A percentile compares a stretch with the other conserved stretches of the same genome.
phyloP scores from a whole-genome alignment of 1,284 basidiomycete genomes.

The Fomitopsis palustris region DNA sequence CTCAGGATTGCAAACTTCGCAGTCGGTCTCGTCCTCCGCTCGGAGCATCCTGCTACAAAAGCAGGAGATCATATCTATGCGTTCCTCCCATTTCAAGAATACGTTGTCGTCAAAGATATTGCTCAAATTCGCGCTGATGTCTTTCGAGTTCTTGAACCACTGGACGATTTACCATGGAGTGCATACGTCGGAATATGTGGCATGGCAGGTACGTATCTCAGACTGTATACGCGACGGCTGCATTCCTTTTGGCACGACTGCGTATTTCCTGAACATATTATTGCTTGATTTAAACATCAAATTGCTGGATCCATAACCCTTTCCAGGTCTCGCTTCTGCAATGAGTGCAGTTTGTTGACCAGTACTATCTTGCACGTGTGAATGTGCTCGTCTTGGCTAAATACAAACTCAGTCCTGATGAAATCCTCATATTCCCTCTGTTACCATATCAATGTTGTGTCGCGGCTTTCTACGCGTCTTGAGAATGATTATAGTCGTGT shows the following conservation, averaged over 20 bases:
- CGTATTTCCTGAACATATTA: too few relatives aligned
- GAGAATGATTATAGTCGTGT: too few relatives aligned
- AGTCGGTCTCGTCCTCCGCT: conserved; percentile 42
- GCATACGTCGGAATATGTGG: conserved; percentile 31
- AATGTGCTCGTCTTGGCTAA: too few relatives aligned
- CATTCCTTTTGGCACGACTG: neutral
- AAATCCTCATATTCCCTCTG: too few relatives aligned
- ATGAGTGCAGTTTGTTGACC: too few relatives aligned
- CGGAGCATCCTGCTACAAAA: conserved; percentile 36
- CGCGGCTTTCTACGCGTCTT: neutral
- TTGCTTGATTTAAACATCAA: neutral
- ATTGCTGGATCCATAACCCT: too few relatives aligned
- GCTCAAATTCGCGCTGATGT: neutral
- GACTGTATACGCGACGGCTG: too few relatives aligned
- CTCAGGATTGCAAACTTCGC: conserved; percentile 23
- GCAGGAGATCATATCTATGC: conserved; percentile 43
- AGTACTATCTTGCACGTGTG: too few relatives aligned
- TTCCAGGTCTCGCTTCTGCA: too few relatives aligned
- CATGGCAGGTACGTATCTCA: conserved; percentile 29
- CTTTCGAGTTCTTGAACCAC: conserved; percentile 20
- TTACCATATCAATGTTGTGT: too few relatives aligned
- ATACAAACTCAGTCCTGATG: too few relatives aligned
- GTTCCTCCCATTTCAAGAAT: conserved; percentile 23
- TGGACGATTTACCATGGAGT: conserved; percentile 28
- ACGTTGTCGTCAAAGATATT: conserved; percentile 13